Conservation (phyloP, 148 eudicot species). For the Chenopodium quinoa region DNA sequence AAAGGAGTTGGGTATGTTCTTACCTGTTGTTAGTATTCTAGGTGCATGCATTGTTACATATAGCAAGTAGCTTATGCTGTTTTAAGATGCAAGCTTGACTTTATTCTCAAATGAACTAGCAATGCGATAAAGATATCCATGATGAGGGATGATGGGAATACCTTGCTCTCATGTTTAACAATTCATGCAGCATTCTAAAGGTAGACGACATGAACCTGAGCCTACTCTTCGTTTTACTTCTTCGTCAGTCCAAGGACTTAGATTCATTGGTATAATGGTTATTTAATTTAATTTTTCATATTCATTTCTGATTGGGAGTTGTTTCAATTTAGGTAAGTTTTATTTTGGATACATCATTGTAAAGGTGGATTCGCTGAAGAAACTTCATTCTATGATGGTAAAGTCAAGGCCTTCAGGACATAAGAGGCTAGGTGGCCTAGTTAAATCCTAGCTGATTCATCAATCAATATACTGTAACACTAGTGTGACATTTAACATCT, state of each 20-base stretch:
- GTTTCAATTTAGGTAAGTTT: constrained; percentile 44
- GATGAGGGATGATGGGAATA: constrained; percentile 64
- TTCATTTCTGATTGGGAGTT: constrained; percentile 31
- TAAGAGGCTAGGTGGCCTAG: constrained; percentile 29
- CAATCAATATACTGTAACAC: neutral
- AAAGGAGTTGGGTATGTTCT: constrained; percentile 96
- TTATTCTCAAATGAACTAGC: constrained; percentile 53
- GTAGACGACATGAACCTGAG: constrained; percentile 56
- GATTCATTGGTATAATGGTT: constrained; percentile 27
- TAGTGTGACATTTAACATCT: constrained; percentile 16
- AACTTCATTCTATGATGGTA: constrained; percentile 34
- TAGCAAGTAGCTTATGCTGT: constrained; percentile 29
- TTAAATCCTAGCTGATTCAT: constrained; percentile 21
- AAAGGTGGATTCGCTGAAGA: constrained; percentile 34
- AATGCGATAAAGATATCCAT: constrained; percentile 54
- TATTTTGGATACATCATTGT: constrained; percentile 30
- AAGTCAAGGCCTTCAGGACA: constrained; percentile 23
- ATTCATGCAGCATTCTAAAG: constrained; percentile 57
- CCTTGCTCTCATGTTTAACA: constrained; percentile 59
- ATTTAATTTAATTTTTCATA: constrained; percentile 15
- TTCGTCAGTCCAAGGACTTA: constrained; percentile 21
- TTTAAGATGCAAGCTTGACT: constrained; percentile 43
- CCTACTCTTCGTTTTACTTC: constrained; percentile 23
- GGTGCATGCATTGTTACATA: constrained; percentile 24
- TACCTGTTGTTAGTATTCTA: constrained; percentile 5